Base-by-base conservation (phyloP, 1,139 yeast species). In the Diutina ranongensis region DNA sequence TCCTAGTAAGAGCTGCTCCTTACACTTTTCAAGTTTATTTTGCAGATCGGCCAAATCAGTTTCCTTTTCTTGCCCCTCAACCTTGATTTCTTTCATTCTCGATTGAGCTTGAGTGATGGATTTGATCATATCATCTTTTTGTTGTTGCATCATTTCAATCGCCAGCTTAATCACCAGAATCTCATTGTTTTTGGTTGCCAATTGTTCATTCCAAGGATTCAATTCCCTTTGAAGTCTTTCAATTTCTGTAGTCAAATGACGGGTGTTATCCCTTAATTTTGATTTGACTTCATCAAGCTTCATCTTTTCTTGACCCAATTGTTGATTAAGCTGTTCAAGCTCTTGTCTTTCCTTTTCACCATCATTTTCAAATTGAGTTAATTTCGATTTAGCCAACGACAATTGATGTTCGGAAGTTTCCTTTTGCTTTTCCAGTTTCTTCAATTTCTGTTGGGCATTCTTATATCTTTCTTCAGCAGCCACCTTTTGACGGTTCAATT, bases 131-230 rank as follows among this genome's bases (percentile, higher is more conserved):
- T 67, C 68, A 1, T 61, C 59, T 44, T 70, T 67, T 51, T 79
- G 76, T 33, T 72, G 75, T 31, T 65, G 61, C 13, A 84, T 58
- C 61, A 87, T 71, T 40, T 78, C 78, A 16, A 85, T 72, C 49
- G 82, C 80, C 8, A 89, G 78, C 47, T 76, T 71, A 1, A 81
- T 76, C 35, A 86, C 72, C 45, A 79, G 76, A 9, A 85, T 74
- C 41, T 79, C 78, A 25, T 86, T 76, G 50, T 78, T 80, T 49
- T 82, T 83, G 22, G 74, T 73, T 49, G 78, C 80, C 35, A 88
- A 67, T 52, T 79, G 74, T 33, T 74, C 80, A 50, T 78, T 79
- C 94, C 95, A 88, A 0, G 98, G 98, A 51, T 85, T 92, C 8
- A 88, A 63, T 50, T 80, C 69, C 9, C 70, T 71, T 55, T 86